phyloP scores from a whole-genome alignment of 495 filamentous ascomycete genomes.

The Rhypophila decipiens region DNA sequence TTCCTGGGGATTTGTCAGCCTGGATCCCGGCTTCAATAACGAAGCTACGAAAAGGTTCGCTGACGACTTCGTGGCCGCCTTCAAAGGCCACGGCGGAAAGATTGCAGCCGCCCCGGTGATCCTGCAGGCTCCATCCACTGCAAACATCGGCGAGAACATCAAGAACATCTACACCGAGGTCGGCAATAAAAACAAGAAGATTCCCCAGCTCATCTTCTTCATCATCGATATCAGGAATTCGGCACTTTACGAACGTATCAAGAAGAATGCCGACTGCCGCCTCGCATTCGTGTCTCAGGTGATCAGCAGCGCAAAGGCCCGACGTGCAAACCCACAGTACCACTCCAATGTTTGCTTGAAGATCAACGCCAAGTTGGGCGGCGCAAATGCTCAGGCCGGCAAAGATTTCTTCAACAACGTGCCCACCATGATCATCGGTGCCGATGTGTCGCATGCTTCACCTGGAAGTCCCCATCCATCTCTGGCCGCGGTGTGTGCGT shows the following conservation, averaged over 20 bases:
- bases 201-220: slow-evolving; percentile 64
- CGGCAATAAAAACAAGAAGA: slow-evolving; percentile 6
- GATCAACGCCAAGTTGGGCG: slow-evolving; percentile 92
- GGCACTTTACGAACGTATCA: slow-evolving; percentile 67
- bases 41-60: slow-evolving; percentile 50
- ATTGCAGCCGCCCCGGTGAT: slow-evolving; percentile 39
- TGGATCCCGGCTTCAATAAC: slow-evolving; percentile 23
- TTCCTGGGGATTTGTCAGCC: slow-evolving; percentile 58
- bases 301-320: slow-evolving; percentile 56
- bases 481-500: slow-evolving; percentile 81
- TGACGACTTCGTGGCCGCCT: slow-evolving; percentile 53
- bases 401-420: slow-evolving; percentile 30
- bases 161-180: slow-evolving; percentile 9
- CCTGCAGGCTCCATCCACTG: background rate
- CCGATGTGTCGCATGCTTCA: slow-evolving; percentile 81
- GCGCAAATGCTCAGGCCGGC: slow-evolving; percentile 47
- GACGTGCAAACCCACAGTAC: slow-evolving; percentile 63
- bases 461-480: slow-evolving; percentile 60
- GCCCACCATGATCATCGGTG: slow-evolving; percentile 72
- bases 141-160: slow-evolving; percentile 17
- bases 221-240: slow-evolving; percentile 62
- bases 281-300: slow-evolving; percentile 69
- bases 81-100: slow-evolving; percentile 64
- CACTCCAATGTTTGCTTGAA: slow-evolving; percentile 89
- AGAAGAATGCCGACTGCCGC: slow-evolving; percentile 77